Evolutionary conservation across 352 stramenopile genomes (phyloP).

Genomic region (Pythium aquatile): DNA sequence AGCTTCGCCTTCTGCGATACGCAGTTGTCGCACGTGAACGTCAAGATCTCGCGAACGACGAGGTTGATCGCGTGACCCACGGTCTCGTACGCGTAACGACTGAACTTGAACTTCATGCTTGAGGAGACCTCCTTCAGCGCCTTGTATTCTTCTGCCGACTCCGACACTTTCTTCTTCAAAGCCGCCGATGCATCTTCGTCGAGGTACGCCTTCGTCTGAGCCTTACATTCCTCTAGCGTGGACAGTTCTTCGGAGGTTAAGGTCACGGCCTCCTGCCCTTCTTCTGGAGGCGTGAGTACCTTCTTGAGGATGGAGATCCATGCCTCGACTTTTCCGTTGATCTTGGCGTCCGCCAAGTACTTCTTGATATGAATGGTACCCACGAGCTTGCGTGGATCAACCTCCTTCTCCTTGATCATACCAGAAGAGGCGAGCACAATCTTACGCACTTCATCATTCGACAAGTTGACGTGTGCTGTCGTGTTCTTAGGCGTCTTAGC

Average conservation of each 20-base stretch:
- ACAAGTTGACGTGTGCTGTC: background rate
- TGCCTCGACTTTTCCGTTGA: slow-evolving; percentile 7
- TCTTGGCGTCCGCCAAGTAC: slow-evolving; percentile 7
- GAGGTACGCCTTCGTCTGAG: slow-evolving; percentile 2
- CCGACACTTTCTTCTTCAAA: background rate
- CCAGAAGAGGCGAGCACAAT: background rate
- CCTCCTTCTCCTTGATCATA: background rate
- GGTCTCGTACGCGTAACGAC: background rate
- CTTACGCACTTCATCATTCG: background rate
- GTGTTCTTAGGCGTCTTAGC: background rate
- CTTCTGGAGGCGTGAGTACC: background rate
- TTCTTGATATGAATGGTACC: slow-evolving; percentile 8
- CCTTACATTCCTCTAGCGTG: slow-evolving; percentile 2
- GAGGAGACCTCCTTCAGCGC: slow-evolving; percentile 2
- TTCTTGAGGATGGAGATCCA: slow-evolving; percentile 5
- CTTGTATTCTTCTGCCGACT: background rate
- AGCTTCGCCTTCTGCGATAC: background rate
- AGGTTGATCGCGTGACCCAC: slow-evolving; percentile 5
- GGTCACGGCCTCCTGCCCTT: background rate
- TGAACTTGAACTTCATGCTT: slow-evolving; percentile 12
- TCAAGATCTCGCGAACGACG: slow-evolving; percentile 2
- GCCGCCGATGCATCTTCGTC: background rate
- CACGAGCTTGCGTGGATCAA: slow-evolving; percentile 5
- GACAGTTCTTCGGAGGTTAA: background rate
- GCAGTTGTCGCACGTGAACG: slow-evolving; percentile 5